Conservation (phyloP, 345 rosid genomes). For the Eutrema japonicum region DNA sequence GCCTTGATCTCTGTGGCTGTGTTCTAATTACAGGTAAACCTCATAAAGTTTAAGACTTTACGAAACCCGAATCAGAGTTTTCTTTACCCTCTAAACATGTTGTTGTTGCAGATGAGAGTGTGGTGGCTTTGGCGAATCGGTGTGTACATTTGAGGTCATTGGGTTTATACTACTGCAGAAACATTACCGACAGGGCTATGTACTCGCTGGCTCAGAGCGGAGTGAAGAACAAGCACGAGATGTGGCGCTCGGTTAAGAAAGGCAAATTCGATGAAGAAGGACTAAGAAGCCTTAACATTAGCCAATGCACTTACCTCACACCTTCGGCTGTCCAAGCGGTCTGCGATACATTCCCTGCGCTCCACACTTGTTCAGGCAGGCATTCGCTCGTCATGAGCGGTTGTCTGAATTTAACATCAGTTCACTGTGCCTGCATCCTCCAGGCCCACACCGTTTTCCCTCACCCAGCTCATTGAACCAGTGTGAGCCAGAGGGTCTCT, state of each 20-base stretch:
- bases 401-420: constrained; percentile 78
- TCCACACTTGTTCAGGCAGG: constrained; percentile 92
- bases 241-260: constrained; percentile 59
- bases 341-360: constrained; percentile 90
- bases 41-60: background rate
- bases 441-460: constrained; percentile 56
- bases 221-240: constrained; percentile 62
- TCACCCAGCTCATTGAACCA: constrained; percentile 39
- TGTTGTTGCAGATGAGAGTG: constrained; percentile 69
- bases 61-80: background rate
- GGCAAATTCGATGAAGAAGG: constrained; percentile 66
- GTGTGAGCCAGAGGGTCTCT: constrained; percentile 25
- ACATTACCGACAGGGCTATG: constrained; percentile 88
- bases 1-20: constrained; percentile 85
- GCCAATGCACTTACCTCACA: constrained; percentile 96
- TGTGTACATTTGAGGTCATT: constrained; percentile 84
- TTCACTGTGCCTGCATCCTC: constrained; percentile 84
- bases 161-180: constrained; percentile 82
- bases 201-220: constrained; percentile 77
- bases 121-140: constrained; percentile 78
- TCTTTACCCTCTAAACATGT: background rate
- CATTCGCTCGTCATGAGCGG: constrained; percentile 98
- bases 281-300: constrained; percentile 81
- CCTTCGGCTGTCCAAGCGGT: constrained; percentile 94
- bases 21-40: constrained; percentile 73